Evolutionary conservation across 805 yeast species (phyloP), one percentile per base, ranked within the genome.

Genomic region (Alloascoidea hylecoeti): DNA sequence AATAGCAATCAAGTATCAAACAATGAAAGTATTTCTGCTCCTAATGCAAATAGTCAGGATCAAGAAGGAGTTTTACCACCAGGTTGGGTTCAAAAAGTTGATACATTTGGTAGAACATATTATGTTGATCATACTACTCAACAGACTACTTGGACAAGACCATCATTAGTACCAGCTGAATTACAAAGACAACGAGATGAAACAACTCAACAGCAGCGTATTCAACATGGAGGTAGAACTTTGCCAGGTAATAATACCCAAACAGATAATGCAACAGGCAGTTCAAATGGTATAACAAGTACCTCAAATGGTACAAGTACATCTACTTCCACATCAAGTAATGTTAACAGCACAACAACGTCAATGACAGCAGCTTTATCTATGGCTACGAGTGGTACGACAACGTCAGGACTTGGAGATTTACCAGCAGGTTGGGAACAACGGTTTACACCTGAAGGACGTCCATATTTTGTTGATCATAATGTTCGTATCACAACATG

Each of bases 401-500:
- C 94, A 82, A 60, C 78, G 92, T 1, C 94, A 17, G 97, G 97
- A 0, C 62, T 94, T 34, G 98, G 98, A 18, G 98, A 92, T 62
- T 68, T 92, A 45, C 99, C 99, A 5, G 75, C 95, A 6, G 99
- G 98, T 33, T 92, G 99, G 99, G 99, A 92, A 62, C 97, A 89
- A 64, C 70, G 99, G 46, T 82, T 82, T 51, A 92, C 99, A 4
- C 95, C 95, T 17, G 98, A 92, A 61, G 99, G 98, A 32, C 75
- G 98, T 56, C 94, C 97, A 4, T 92, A 92, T 61, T 92, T 88
- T 58, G 98, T 92, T 36, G 99, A 92, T 60, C 99, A 92, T 63
- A 92, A 92, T 59, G 92, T 98, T 13, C 74, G 99, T 58, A 92
- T 98, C 1, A 92, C 99, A 3, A 92, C 99, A 6, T 92, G 99